phyloP scores from a whole-genome alignment of 2,329 filamentous ascomycete species.

The Lasiodiplodia gonubiensis region DNA sequence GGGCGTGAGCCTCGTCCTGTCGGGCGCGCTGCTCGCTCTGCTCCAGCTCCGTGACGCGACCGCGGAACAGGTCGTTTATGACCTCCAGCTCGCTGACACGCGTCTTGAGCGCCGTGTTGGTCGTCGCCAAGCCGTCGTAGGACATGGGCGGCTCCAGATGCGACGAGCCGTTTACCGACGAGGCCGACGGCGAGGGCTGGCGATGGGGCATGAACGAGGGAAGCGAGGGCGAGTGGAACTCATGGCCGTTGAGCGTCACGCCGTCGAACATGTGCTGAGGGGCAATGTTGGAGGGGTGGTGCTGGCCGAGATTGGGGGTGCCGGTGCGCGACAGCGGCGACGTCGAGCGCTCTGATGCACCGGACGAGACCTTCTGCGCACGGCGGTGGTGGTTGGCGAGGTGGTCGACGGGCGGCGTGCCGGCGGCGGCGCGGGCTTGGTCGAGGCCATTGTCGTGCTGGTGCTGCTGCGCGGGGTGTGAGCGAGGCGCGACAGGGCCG shows the following conservation, averaged over 20 bases:
- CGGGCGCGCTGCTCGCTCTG: slow-evolving; percentile 73
- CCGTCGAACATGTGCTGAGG: slow-evolving; percentile 81
- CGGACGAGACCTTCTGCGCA: slow-evolving; percentile 74
- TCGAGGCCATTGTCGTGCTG: slow-evolving; percentile 59
- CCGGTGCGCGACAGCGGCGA: slow-evolving; percentile 80
- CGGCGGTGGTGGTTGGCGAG: slow-evolving; percentile 68
- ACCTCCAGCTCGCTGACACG: slow-evolving; percentile 94
- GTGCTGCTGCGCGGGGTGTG: slow-evolving; percentile 31
- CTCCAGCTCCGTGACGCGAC: slow-evolving; percentile 74
- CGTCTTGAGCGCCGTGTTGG: slow-evolving; percentile 89
- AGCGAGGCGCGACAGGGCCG: neutral
- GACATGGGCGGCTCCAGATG: slow-evolving; percentile 74
- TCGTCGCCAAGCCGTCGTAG: slow-evolving; percentile 78
- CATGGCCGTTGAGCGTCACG: slow-evolving; percentile 69
- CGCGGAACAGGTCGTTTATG: slow-evolving; percentile 77
- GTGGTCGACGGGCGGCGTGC: slow-evolving; percentile 51
- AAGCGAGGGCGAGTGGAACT: slow-evolving; percentile 64
- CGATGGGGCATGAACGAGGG: slow-evolving; percentile 51
- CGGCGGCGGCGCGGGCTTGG: slow-evolving; percentile 18
- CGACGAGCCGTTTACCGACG: slow-evolving; percentile 66
- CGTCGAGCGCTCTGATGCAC: slow-evolving; percentile 74
- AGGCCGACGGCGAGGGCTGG: slow-evolving; percentile 61
- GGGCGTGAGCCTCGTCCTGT: slow-evolving; percentile 64
- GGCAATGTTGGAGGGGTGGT: slow-evolving; percentile 68
- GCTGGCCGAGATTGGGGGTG: slow-evolving; percentile 72